phyloP scores from a whole-genome alignment of 176 grass and related monocot genomes.

The Phragmites australis region DNA sequence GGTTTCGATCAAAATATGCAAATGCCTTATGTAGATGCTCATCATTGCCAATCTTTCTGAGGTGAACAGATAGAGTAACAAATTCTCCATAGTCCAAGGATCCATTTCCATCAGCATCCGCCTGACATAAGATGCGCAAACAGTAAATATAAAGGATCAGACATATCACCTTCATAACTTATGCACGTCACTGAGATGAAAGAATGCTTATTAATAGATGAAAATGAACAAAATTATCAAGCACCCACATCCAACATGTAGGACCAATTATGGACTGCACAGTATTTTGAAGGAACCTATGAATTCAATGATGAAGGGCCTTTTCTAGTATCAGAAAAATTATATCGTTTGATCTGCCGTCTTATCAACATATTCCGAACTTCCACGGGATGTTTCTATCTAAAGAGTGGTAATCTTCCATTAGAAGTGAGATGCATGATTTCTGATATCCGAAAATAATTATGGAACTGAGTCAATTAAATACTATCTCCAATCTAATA shows the following conservation, averaged over 20 bases:
- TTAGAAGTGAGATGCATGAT: not conserved
- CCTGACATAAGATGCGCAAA: slow-evolving; percentile 53
- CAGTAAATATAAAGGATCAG: slow-evolving; percentile 39
- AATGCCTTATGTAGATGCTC: slow-evolving; percentile 90
- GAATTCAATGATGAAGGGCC: not conserved
- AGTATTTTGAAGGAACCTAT: not conserved
- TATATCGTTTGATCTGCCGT: not conserved
- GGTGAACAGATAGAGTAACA: slow-evolving; percentile 79
- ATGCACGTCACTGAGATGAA: not conserved
- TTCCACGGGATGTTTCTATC: not conserved
- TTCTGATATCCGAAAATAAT: not conserved
- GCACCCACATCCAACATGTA: not conserved
- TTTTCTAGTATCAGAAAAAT: not conserved
- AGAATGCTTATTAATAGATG: not conserved
- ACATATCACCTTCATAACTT: not conserved
- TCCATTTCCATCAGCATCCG: slow-evolving; percentile 84
- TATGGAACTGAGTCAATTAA: not conserved
- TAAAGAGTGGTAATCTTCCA: not conserved
- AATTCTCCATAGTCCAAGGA: slow-evolving; percentile 80
- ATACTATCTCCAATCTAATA: not conserved
- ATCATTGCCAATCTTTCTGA: slow-evolving; percentile 75
- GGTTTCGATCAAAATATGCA: slow-evolving; percentile 77
- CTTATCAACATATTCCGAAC: not conserved
- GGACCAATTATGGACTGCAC: not conserved
- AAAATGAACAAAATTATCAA: not conserved